Evolutionary conservation across 768 basidiomycete species (phyloP), one percentile per base, ranked within the genome.

Genomic region (Calocybe indica): DNA sequence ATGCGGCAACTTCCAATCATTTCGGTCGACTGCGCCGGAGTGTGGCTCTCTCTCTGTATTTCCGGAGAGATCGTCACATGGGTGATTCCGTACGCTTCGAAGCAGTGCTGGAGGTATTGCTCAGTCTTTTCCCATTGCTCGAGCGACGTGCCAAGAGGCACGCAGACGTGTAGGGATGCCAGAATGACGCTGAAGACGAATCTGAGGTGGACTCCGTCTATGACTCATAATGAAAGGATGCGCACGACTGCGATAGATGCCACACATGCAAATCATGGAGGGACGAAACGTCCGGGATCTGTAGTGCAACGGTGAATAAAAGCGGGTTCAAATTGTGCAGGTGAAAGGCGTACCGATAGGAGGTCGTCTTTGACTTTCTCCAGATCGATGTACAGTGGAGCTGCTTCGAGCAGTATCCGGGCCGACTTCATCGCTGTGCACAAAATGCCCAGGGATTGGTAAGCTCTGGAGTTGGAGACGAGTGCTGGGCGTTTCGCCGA

Each of bases 61-160:
- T 78, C 76, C 14, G 76, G 76, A 5, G 75, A 74, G 46, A 79
- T 78, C 8, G 78, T 79, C 43, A 77, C 75, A 62, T 79, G 78
- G 45, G 59, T 70, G 44, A 79, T 71, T 5, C 78, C 78, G 54
- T 76, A 77, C 45, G 69, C 74, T 13, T 70, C 62, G 53, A 78
- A 76, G 56, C 76, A 78, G 45, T 75, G 72, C 46, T 75, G 76
- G 12, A 79, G 55, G 42, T 59, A 64, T 37, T 63, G 66, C 53
- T 78, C 78, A 29, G 71, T 77, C 51, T 66, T 64, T 53, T 73
- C 73, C 78, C 78, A 79, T 48, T 73, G 65, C 50, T 71, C 67
- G 14, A 79, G 62, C 12, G 73, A 66, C 10, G 71, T 74, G n/a
- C 65, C 73, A 3, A 55, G 47, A n/a, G 74, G 64, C 35, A 78